Base-by-base conservation (phyloP, 2,329 filamentous ascomycete genomes). In the Scorias spongiosa region DNA sequence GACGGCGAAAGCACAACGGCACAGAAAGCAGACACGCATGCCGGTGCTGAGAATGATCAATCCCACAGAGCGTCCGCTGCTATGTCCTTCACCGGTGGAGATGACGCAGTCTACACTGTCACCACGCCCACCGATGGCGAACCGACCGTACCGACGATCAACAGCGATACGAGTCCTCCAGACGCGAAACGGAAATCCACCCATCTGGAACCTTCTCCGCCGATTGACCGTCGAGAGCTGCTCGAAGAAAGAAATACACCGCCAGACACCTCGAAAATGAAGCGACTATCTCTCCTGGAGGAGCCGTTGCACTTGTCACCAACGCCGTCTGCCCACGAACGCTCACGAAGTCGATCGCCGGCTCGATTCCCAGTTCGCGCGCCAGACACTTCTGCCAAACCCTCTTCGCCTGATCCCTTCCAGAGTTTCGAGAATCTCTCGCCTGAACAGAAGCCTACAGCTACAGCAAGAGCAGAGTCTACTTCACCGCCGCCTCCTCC, bases 401-500 rank as follows among this genome's bases (percentile, higher is more conserved):
- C 32, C 3, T 5, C 32, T 9, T 36, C 32, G 32, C 32, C 32
- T 36, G 32, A 36, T 15, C 32, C 32, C 5, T 12, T 15, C 11
- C 32, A 12, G 12, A 12, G 4, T 9, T 12, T 12, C 5, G 12
- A 15, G 12, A 15, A 12, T 12, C 11, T 12, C 15, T 36, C 32
- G 11, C 32, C 32, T 9, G 32, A 36, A 36, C 32, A 36, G 15
- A 12, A 9, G 9, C 32, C 32, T 12, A 3, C 9, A 36, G 11
- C 32, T 36, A 9, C 32, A 9, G 15, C 12, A 12, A 12, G 32
- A 36, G 9, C 32, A 15, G 12, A 36, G 32, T 36, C 32, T 12
- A 36, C 32, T 36, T 36, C 32, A 36, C 32, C 32, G 11, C 32
- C 32, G 5, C 32, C 32, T 36, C 11, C 32, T 15, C 66, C 30